Conservation (phyloP, 257 asterid species). For the Ilex aquifolium region DNA sequence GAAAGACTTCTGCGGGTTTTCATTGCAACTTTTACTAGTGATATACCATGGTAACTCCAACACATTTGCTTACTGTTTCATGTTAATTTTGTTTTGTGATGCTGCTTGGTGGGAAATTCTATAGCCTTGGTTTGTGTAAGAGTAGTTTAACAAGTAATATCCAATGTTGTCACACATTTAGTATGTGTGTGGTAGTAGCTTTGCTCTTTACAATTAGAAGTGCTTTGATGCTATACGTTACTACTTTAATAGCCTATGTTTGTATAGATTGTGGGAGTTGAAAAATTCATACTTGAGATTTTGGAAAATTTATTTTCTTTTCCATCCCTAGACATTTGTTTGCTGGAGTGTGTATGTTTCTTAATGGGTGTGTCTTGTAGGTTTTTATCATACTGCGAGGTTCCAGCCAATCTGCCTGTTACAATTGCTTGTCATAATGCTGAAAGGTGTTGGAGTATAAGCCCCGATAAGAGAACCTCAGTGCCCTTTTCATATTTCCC, state of each 20-base stretch:
- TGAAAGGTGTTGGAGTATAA: constrained; percentile 75
- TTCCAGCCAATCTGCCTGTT: constrained; percentile 64
- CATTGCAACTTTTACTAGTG: constrained; percentile 80
- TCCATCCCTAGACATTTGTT: too few species aligned
- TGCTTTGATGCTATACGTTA: neutral
- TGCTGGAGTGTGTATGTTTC: neutral
- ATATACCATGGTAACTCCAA: constrained; percentile 59
- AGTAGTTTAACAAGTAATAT: neutral
- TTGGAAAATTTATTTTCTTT: too few species aligned
- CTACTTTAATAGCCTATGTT: too few species aligned
- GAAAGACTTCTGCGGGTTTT: constrained; percentile 56
- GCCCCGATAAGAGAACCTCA: constrained; percentile 55
- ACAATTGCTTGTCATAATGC: constrained; percentile 82
- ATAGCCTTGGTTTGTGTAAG: neutral
- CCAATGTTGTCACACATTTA: neutral
- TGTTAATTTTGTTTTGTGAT: constrained; percentile 11
- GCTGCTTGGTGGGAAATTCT: neutral
- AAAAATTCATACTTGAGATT: too few species aligned
- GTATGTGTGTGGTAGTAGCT: neutral
- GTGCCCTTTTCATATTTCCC: constrained; percentile 68
- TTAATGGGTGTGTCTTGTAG: constrained; percentile 27
- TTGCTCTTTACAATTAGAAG: neutral
- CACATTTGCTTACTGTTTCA: constrained; percentile 7
- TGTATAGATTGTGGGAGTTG: too few species aligned
- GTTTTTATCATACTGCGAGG: constrained; percentile 66